A percentile compares a stretch with the other conserved stretches of the same genome.
Evolutionary conservation across 306 rosid species (phyloP).

Genomic region (Cucumis hystrix): DNA sequence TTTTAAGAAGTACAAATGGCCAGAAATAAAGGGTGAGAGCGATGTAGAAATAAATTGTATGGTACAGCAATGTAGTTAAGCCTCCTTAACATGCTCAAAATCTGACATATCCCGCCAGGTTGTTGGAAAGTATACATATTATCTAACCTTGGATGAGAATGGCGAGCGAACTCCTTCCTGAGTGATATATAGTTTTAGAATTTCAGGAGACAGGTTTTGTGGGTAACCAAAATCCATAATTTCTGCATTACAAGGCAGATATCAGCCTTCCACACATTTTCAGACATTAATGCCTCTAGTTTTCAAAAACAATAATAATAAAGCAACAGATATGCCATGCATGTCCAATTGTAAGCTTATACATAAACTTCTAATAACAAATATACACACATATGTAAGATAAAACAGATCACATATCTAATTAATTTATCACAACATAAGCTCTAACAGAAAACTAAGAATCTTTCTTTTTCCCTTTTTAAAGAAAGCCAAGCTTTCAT

Average conservation of each 20-base stretch:
- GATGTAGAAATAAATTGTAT: neutral
- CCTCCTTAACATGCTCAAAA: neutral
- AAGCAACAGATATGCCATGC: neutral
- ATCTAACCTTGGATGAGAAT: constrained; percentile 87
- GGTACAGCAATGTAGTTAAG: neutral
- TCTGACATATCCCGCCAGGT: neutral
- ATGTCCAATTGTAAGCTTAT: neutral
- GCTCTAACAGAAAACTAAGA: neutral
- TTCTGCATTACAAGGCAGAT: constrained; percentile 40
- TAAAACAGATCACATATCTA: neutral
- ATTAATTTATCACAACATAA: neutral
- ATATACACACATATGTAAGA: neutral
- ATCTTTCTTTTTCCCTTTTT: neutral
- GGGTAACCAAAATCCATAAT: constrained; percentile 99
- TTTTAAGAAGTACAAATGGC: neutral
- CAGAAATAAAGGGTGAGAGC: neutral
- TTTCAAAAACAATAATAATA: neutral
- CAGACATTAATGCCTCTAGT: neutral
- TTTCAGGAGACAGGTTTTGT: constrained; percentile 95
- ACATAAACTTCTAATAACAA: neutral
- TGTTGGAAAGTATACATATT: neutral
- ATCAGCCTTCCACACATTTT: constrained; percentile 13
- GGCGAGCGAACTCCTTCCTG: constrained; percentile 99
- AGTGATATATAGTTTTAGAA: constrained; percentile 86
- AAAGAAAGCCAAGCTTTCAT: neutral